These are phyloP conservation scores for Rhizopus stolonifer DNA, from an alignment of 371 early-diverging fungal genomes.

Conservation along the genomic window DNA sequence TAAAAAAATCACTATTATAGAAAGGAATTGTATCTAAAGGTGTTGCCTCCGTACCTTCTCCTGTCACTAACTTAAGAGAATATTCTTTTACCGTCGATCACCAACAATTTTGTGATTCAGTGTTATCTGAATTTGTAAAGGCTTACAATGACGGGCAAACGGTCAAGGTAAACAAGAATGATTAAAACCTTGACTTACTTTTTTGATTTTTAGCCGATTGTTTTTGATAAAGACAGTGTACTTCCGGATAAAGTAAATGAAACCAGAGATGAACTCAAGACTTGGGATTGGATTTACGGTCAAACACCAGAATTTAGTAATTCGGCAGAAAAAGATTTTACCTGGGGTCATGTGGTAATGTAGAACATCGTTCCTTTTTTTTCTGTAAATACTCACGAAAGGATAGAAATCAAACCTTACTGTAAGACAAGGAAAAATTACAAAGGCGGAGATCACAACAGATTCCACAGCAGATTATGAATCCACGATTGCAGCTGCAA, in stretches of 20 bases:
- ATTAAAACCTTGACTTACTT: slow-evolving; percentile 1
- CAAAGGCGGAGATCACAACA: slow-evolving; percentile 36
- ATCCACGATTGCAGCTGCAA: slow-evolving; percentile 38
- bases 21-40: slow-evolving; percentile 77
- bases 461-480: slow-evolving; percentile 28
- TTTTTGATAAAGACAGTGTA: slow-evolving; percentile 29
- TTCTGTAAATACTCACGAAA: no score
- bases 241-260: slow-evolving; percentile 38
- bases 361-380: no score
- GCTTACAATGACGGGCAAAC: slow-evolving; percentile 43
- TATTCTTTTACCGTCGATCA: slow-evolving; percentile 84
- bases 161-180: slow-evolving; percentile 30
- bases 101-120: slow-evolving; percentile 76
- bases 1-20: no score
- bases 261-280: slow-evolving; percentile 45
- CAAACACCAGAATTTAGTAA: slow-evolving; percentile 92
- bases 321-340: slow-evolving; percentile 47
- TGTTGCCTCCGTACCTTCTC: slow-evolving; percentile 85
- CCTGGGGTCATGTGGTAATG: slow-evolving; percentile 65
- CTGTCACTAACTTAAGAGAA: slow-evolving; percentile 79
- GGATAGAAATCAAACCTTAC: slow-evolving; percentile 26
- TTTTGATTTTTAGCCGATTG: slow-evolving; percentile 40
- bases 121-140: slow-evolving; percentile 66
- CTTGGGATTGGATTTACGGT: slow-evolving; percentile 92
- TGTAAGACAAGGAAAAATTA: slow-evolving; percentile 42